Evolutionary conservation across 345 rosid genomes (phyloP), one percentile per base, ranked within the genome.

Genomic region (Atalantia buxifolia): DNA sequence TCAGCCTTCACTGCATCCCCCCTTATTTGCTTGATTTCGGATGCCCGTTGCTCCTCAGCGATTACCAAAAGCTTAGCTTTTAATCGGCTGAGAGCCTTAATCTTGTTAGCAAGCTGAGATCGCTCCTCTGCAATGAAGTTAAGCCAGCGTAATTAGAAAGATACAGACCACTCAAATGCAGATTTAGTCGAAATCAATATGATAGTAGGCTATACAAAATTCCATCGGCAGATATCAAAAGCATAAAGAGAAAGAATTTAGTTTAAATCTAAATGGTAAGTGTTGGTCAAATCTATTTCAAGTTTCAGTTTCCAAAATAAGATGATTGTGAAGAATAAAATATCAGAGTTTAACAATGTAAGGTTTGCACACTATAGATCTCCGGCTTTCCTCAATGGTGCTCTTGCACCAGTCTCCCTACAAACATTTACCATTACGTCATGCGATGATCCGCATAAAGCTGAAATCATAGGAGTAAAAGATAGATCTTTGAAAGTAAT

Each of bases 1-100:
- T 93, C 98, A 9, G 98, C 99, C 85, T 93, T 92, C 86, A 93
- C 98, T 10, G 81, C 90, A 84, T 96, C 99, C 71, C 99, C 99
- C 74, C 95, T 87, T 80, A 96, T 96, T 84, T 93, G 92, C 87
- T 93, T 96, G 76, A 93, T 92, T 72, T 93, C 98, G 0, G 95
- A 86, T 35, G 97, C 97, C 22, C 99, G 85, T 81, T 96, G 99
- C 84, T 95, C 99, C 83, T 83, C 94, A 0, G 97, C 97, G 38
- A 96, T 96, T 21, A 96, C 94, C 67, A 96, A 82, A 35, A 96
- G 87, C 84, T 96, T 96, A 0, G 97, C 98, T 80, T 95, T 93
- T 82, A 93, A 85, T 48, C 97, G 86, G 85, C 84, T 89, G 56
- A 93, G 82, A 45, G 95, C 98, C 88, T 93, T 92, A 40, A 85